Evolutionary conservation across 306 rosid species (phyloP).

Genomic region (Luffa acutangula): DNA sequence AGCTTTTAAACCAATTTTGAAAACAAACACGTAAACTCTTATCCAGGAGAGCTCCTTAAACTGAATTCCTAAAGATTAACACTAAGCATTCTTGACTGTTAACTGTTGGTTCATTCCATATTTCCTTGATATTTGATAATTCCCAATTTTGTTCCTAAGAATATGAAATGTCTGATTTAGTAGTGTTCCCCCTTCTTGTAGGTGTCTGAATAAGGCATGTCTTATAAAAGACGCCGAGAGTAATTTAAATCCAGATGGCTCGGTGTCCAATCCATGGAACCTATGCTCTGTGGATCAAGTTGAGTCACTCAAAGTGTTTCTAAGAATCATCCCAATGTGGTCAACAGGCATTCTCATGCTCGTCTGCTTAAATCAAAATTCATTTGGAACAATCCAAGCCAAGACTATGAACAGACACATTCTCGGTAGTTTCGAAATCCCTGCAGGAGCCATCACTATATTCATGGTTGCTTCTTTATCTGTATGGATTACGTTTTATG

Average conservation of each 20-base stretch:
- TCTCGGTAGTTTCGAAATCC: background rate
- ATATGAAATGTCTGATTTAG: background rate
- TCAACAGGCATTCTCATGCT: slow-evolving; percentile 8
- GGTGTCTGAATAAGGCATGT: slow-evolving; percentile 8
- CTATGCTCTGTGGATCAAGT: slow-evolving; percentile 4
- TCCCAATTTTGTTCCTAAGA: background rate
- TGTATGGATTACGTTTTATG: background rate
- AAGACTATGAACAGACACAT: background rate
- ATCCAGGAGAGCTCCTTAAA: background rate
- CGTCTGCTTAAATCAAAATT: background rate
- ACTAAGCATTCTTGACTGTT: background rate
- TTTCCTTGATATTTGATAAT: background rate
- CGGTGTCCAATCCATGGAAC: slow-evolving; percentile 6
- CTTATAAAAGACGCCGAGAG: background rate
- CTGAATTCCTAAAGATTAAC: background rate
- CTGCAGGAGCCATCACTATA: background rate
- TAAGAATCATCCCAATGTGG: background rate
- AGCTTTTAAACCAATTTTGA: background rate
- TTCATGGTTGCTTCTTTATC: background rate
- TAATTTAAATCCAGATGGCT: slow-evolving; percentile 4
- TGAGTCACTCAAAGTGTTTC: slow-evolving; percentile 6
- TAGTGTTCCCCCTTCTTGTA: background rate
- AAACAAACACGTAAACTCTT: background rate
- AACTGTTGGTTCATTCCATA: background rate
- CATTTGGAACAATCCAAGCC: slow-evolving; percentile 3